phyloP scores from a whole-genome alignment of 2,329 filamentous ascomycete species.

The Colletotrichum noveboracense region DNA sequence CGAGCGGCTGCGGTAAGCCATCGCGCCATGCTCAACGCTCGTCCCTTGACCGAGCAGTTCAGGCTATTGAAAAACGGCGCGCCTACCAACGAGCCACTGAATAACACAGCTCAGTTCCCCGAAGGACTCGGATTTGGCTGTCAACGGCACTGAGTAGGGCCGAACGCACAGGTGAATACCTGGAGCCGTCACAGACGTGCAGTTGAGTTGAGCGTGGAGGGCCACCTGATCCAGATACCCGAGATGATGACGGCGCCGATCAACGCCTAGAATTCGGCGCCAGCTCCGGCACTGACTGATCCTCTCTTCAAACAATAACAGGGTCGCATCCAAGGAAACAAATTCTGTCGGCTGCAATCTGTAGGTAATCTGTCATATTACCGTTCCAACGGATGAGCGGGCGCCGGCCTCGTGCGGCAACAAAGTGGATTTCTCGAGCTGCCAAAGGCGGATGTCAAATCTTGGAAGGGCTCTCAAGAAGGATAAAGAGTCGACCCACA shows the following conservation, averaged over 20 bases:
- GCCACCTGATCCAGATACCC: constrained; percentile 24
- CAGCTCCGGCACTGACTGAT: constrained; percentile 21
- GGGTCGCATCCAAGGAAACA: constrained; percentile 18
- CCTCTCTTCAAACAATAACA: constrained; percentile 6
- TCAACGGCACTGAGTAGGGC: constrained; percentile 8
- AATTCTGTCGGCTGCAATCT: constrained; percentile 4
- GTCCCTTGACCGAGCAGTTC: constrained; percentile 6
- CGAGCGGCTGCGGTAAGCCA: neutral
- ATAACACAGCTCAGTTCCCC: neutral
- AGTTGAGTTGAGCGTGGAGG: constrained; percentile 15
- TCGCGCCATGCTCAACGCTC: constrained; percentile 1
- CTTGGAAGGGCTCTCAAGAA: neutral
- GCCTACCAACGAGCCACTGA: neutral
- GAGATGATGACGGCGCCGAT: constrained; percentile 25
- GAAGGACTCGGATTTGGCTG: neutral
- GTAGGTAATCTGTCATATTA: constrained; percentile 16
- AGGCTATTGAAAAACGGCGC: constrained; percentile 1
- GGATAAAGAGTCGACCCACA: neutral
- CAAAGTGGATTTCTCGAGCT: constrained; percentile 15
- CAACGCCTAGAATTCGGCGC: constrained; percentile 9
- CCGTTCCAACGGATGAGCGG: constrained; percentile 8
- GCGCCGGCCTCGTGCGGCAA: constrained; percentile 5
- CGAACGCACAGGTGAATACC: constrained; percentile 16
- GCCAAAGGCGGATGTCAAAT: constrained; percentile 2
- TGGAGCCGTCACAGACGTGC: constrained; percentile 8